These are phyloP conservation scores for Pleodorina starrii DNA, from an alignment of 139 green algal species.

Conservation along the genomic window DNA sequence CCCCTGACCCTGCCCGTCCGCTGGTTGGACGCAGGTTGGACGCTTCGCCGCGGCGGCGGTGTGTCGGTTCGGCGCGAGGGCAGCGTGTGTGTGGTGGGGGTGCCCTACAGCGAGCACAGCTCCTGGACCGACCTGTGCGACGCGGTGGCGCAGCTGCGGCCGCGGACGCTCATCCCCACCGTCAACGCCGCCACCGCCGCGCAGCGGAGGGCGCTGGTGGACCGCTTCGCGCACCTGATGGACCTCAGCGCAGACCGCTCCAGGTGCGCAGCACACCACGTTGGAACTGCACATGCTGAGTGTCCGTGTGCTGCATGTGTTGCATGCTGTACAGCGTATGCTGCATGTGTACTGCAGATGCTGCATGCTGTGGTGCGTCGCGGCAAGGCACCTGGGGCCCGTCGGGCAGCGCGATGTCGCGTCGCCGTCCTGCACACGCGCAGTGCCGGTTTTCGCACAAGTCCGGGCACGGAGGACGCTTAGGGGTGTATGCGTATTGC, in stretches of 20 bases:
- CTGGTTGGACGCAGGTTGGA: slow-evolving; percentile 70
- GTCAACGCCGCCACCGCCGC: slow-evolving; percentile 66
- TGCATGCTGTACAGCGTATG: no score
- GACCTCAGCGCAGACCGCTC: slow-evolving; percentile 71
- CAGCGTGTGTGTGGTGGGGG: slow-evolving; percentile 61
- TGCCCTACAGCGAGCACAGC: slow-evolving; percentile 78
- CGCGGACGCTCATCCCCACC: slow-evolving; percentile 74
- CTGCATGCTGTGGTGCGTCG: no score
- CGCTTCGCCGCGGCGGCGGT: slow-evolving; percentile 55
- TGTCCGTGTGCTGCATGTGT: no score
- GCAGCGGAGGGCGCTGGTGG: slow-evolving; percentile 63
- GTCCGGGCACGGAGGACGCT: no score
- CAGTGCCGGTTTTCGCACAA: no score
- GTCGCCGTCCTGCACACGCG: no score
- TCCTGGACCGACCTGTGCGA: slow-evolving; percentile 45
- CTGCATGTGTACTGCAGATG: no score
- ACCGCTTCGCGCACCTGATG: slow-evolving; percentile 78
- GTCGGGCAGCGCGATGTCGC: no score
- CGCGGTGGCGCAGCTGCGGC: slow-evolving; percentile 59
- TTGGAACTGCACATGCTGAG: no score
- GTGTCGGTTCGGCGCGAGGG: slow-evolving; percentile 61
- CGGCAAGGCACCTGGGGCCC: no score
- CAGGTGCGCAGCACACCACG: background rate
- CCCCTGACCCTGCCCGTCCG: no score
- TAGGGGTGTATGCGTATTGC: no score